A percentile compares a stretch with the other conserved stretches of the same genome.
These are phyloP conservation scores for Tillandsia fasciculata DNA, from an alignment of 176 grass and related monocot species.

Conservation along the genomic window DNA sequence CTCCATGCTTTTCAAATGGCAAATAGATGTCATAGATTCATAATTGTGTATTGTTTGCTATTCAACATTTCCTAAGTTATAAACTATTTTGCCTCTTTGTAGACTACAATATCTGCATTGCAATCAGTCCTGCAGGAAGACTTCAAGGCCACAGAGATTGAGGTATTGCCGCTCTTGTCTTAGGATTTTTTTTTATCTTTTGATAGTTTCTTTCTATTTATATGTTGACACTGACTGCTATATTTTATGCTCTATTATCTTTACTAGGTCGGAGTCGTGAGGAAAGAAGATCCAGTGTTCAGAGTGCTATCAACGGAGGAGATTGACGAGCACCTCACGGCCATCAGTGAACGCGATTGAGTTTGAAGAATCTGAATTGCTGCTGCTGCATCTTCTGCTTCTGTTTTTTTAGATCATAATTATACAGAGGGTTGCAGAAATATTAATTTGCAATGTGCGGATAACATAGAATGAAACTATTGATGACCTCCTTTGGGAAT, in stretches of 20 bases:
- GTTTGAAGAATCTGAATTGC: not conserved
- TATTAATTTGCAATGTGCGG: not conserved
- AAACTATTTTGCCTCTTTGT: constrained; percentile 14
- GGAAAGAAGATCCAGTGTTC: constrained; percentile 57
- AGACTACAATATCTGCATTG: constrained; percentile 89
- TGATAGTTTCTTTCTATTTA: not conserved
- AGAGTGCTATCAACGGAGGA: constrained; percentile 66
- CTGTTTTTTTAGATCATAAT: constrained; percentile 8
- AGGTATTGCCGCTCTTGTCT: constrained; percentile 32
- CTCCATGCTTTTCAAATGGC: too few relatives aligned
- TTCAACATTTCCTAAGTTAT: not conserved
- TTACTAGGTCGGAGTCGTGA: constrained; percentile 76
- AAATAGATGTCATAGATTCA: too few relatives aligned
- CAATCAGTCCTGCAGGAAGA: constrained; percentile 95
- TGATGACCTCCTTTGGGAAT: not conserved
- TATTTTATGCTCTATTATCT: not conserved
- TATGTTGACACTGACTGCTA: not conserved
- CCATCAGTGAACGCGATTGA: constrained; percentile 88
- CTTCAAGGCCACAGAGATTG: constrained; percentile 91
- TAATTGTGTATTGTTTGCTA: too few relatives aligned
- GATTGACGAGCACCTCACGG: constrained; percentile 89
- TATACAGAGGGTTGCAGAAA: not conserved
- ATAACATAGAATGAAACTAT: not conserved
- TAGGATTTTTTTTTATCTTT: constrained; percentile 4
- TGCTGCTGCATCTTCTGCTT: not conserved